Evolutionary conservation across 2,329 filamentous ascomycete genomes (phyloP).

Genomic region (Monilinia polystroma): DNA sequence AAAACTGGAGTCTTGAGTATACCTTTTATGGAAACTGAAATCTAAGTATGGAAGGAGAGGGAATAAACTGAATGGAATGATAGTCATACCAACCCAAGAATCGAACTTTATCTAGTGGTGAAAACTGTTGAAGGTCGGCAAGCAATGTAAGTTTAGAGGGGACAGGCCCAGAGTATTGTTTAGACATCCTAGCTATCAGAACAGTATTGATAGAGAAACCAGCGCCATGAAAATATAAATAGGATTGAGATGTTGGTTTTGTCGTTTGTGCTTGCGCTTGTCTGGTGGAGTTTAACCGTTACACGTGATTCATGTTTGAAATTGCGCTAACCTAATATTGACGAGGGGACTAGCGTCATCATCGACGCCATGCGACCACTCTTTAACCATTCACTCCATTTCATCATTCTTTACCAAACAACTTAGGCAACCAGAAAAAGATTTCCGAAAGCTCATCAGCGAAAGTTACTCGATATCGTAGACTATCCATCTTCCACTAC

Average conservation of each 20-base stretch:
- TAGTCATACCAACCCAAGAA: conserved; percentile 82
- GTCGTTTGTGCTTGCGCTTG: conserved; percentile 2
- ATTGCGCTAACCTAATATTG: conserved; percentile 9
- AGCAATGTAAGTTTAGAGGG: conserved; percentile 36
- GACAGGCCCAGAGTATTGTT: conserved; percentile 36
- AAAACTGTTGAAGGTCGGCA: conserved; percentile 34
- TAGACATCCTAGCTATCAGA: conserved; percentile 22
- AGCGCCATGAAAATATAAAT: background rate
- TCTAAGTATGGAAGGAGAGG: too few species aligned
- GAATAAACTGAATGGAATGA: background rate
- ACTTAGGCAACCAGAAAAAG: conserved; percentile 29
- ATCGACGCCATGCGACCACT: conserved; percentile 26
- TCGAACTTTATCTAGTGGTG: conserved; percentile 68
- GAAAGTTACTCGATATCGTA: conserved; percentile 4
- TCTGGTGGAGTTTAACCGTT: background rate
- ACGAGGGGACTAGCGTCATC: conserved; percentile 27
- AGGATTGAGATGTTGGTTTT: background rate
- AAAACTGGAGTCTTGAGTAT: background rate
- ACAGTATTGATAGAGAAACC: background rate
- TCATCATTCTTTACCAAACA: conserved; percentile 27
- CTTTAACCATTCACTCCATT: conserved; percentile 32
- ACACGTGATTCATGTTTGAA: background rate
- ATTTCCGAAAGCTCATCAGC: background rate
- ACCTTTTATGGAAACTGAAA: background rate
- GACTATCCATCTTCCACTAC: background rate